A percentile compares a stretch with the other conserved stretches of the same genome.
Evolutionary conservation across 805 yeast genomes (phyloP).

Genomic region (Pichia cephalocereana): DNA sequence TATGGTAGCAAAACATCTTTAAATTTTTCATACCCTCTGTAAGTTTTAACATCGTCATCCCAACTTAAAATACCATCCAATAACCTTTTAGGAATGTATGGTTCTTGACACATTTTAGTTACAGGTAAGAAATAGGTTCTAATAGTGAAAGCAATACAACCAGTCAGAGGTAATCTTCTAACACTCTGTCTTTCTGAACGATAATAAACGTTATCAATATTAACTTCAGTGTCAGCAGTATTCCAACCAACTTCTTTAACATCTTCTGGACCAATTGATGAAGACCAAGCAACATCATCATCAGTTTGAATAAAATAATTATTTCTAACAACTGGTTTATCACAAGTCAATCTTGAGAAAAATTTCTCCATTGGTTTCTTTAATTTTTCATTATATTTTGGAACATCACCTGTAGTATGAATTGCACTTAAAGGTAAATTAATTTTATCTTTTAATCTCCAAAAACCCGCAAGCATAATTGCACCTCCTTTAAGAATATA

Average conservation of each 20-base stretch:
- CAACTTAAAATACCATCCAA: slow-evolving; percentile 51
- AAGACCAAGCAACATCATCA: slow-evolving; percentile 54
- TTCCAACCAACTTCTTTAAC: slow-evolving; percentile 52
- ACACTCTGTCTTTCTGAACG: slow-evolving; percentile 60
- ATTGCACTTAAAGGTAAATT: slow-evolving; percentile 46
- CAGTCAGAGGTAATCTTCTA: slow-evolving; percentile 50
- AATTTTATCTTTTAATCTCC: slow-evolving; percentile 56
- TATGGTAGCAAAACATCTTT: slow-evolving; percentile 48
- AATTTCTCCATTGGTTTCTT: slow-evolving; percentile 59
- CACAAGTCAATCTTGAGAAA: slow-evolving; percentile 45
- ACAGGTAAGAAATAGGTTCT: slow-evolving; percentile 56
- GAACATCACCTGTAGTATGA: slow-evolving; percentile 62
- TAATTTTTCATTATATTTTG: slow-evolving; percentile 50
- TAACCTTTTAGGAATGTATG: slow-evolving; percentile 51
- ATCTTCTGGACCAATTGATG: slow-evolving; percentile 51
- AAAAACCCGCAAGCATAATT: slow-evolving; percentile 57
- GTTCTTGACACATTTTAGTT: slow-evolving; percentile 45
- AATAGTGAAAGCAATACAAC: slow-evolving; percentile 50
- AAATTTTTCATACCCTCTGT: slow-evolving; percentile 49
- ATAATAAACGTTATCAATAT: slow-evolving; percentile 39
- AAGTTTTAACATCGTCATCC: slow-evolving; percentile 50
- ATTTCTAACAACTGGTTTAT: slow-evolving; percentile 58
- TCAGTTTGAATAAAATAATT: slow-evolving; percentile 61
- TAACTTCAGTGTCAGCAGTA: slow-evolving; percentile 44
- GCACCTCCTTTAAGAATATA: slow-evolving; percentile 53